A percentile compares a stretch with the other conserved stretches of the same genome.
Conservation (phyloP, 495 filamentous ascomycete genomes). For the Tuber brumale region DNA sequence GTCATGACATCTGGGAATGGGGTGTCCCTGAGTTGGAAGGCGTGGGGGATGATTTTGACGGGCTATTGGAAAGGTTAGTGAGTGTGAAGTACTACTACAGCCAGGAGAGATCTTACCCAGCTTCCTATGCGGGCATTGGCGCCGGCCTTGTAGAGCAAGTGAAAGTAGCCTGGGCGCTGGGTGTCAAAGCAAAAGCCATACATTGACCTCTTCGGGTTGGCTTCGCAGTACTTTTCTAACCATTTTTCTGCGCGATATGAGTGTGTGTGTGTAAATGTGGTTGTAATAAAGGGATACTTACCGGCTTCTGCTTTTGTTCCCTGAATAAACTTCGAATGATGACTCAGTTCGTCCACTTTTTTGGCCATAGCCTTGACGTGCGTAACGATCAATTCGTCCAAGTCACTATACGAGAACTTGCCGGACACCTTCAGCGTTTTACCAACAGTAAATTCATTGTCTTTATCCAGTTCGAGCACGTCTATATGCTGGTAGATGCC, state of each 20-base stretch:
- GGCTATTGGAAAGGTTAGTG: slow-evolving; percentile 39
- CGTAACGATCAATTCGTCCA: slow-evolving; percentile 94
- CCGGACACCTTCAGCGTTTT: slow-evolving; percentile 72
- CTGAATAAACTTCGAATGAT: slow-evolving; percentile 79
- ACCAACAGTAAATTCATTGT: slow-evolving; percentile 89
- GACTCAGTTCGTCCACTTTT: slow-evolving; percentile 93
- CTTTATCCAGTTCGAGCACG: slow-evolving; percentile 92
- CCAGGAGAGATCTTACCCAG: slow-evolving; percentile 49
- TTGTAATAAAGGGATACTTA: slow-evolving; percentile 47
- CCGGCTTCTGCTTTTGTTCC: slow-evolving; percentile 74
- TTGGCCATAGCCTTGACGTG: slow-evolving; percentile 96
- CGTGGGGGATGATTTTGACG: slow-evolving; percentile 83
- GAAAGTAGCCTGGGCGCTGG: slow-evolving; percentile 90
- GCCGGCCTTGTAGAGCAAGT: slow-evolving; percentile 89
- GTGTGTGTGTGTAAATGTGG: slow-evolving; percentile 42
- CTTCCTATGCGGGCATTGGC: slow-evolving; percentile 60
- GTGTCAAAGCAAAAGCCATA: slow-evolving; percentile 92
- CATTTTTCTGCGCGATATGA: slow-evolving; percentile 63
- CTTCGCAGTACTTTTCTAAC: slow-evolving; percentile 89
- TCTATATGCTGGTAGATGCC: slow-evolving; percentile 94
- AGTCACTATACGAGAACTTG: slow-evolving; percentile 84
- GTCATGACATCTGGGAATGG: slow-evolving; percentile 89
- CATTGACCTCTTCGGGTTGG: slow-evolving; percentile 85
- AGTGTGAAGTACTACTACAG: background rate
- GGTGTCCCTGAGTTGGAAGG: slow-evolving; percentile 77